Evolutionary conservation across 2,329 filamentous ascomycete species (phyloP), one percentile per base, ranked within the genome.

Genomic region (Pseudogymnoascus sp.): DNA sequence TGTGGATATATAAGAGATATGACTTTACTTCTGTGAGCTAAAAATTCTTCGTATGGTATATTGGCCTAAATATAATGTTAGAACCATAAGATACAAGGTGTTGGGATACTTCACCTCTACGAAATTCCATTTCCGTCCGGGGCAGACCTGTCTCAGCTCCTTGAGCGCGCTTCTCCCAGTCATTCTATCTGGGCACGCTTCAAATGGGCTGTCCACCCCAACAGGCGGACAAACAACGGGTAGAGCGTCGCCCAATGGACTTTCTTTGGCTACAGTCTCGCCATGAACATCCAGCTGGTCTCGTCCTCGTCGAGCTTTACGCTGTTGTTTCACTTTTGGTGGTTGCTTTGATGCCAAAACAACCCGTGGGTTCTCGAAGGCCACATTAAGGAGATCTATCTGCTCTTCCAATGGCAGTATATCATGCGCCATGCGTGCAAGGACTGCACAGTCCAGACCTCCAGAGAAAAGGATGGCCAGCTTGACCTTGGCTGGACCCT

Each of bases 341-440:
- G 66, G 71, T 64, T 74, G 77, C 18, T 77, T 77, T 11, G 83
- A 75, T 47, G 84, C 80, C 2, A 80, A 85, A 64, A 82, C 86
- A 67, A 87, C 84, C 33, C 90, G 83, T 0, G 92, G 93, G 67
- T 99, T 99, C 74, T 99, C 91, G 70, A 99, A 99, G 0, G 93
- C 94, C 53, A 99, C 93, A 68, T 99, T 99, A 66, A 99, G 82
- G 7, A 99, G 80, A 71, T 97, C 94, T 65, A 99, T 86, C 1
- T 82, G 78, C 70, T 95, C 87, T 3, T 80, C 75, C 0, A 72
- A 12, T 0, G 90, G 89, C 1, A 97, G 73, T 2, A 95, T 75
- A 11, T 96, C 88, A 72, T 96, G 90, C 10, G 84, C 80, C 23
- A 97, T 76, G 47, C 92, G 84, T 21, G 93, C 93, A 59, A 99